These are phyloP conservation scores for Phylloboletellus chloephorus DNA, from an alignment of 1,284 basidiomycete genomes.

Conservation along the genomic window DNA sequence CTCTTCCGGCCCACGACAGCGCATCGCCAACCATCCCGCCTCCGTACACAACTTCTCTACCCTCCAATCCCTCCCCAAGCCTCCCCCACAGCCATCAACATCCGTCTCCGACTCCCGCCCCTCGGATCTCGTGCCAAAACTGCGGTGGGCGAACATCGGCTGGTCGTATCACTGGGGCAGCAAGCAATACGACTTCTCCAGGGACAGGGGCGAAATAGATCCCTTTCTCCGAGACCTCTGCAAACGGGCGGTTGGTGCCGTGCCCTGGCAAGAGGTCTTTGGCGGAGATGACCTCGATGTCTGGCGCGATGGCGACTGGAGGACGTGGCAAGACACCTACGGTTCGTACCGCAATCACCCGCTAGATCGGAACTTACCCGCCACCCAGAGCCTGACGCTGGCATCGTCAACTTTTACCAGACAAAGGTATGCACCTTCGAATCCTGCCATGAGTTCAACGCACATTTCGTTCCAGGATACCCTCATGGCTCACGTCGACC, in stretches of 20 bases:
- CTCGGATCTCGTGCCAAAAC: conserved; percentile 56
- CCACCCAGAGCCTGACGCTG: conserved; percentile 76
- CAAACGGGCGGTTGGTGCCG: conserved; percentile 48
- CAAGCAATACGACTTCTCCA: conserved; percentile 84
- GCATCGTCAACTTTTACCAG: conserved; percentile 92
- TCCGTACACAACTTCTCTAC: conserved; percentile 43
- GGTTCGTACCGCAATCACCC: conserved; percentile 38
- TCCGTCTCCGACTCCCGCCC: conserved; percentile 43
- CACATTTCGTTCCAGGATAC: conserved; percentile 53
- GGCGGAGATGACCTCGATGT: conserved; percentile 30
- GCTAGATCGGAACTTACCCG: background rate
- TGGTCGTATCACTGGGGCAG: conserved; percentile 92
- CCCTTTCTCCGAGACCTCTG: conserved; percentile 54
- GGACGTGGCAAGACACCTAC: conserved; percentile 68
- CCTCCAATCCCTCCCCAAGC: conserved; percentile 51
- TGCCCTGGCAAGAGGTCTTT: conserved; percentile 71
- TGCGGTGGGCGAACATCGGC: conserved; percentile 92
- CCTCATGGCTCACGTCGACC: conserved; percentile 91
- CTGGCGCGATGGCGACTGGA: conserved; percentile 62
- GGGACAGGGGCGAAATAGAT: conserved; percentile 59
- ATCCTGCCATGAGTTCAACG: background rate
- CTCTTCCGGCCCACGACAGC: conserved; percentile 50
- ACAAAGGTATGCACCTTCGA: conserved; percentile 42
- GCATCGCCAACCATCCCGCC: conserved; percentile 66
- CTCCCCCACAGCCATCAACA: conserved; percentile 51